Percentiles rank a stretch among this genome's conserved stretches.
Conservation (phyloP, 1,284 basidiomycete genomes). For the Schizopora paradoxa region DNA sequence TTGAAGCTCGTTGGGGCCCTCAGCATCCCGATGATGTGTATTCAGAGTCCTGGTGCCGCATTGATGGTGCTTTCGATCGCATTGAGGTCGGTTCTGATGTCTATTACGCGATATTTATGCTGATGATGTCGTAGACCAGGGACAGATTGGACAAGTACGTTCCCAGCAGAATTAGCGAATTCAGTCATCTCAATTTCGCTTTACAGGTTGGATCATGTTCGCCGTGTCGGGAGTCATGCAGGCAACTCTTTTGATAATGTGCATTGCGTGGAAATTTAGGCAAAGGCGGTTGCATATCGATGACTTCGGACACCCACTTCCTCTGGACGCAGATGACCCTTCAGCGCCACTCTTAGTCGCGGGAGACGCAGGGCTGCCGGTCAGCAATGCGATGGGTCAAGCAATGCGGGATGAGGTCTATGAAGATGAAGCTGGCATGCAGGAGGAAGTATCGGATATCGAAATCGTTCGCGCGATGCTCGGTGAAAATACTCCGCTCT, state of each 20-base stretch:
- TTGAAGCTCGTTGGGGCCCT: constrained; percentile 85
- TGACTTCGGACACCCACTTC: constrained; percentile 80
- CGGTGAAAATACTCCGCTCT: constrained; percentile 13
- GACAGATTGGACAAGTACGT: constrained; percentile 82
- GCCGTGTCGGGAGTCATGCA: constrained; percentile 87
- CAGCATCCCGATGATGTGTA: constrained; percentile 90
- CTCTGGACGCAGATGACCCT: background rate
- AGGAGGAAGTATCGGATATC: constrained; percentile 1
- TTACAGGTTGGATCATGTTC: constrained; percentile 75
- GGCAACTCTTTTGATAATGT: constrained; percentile 74
- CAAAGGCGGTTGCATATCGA: constrained; percentile 80
- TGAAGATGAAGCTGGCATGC: background rate
- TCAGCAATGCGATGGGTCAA: background rate
- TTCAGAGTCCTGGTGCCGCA: constrained; percentile 89
- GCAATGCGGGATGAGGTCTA: background rate
- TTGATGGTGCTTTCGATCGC: constrained; percentile 86
- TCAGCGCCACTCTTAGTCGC: constrained; percentile 1
- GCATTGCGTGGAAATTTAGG: constrained; percentile 72
- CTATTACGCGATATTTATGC: background rate
- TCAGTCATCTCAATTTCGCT: constrained; percentile 6
- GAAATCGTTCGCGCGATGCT: constrained; percentile 16
- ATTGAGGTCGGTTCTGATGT: constrained; percentile 41
- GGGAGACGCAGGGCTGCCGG: background rate
- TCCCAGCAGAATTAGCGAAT: background rate
- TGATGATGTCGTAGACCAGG: constrained; percentile 44